phyloP scores from a whole-genome alignment of 768 basidiomycete species.

The Pleurotus salmoneostramineus region DNA sequence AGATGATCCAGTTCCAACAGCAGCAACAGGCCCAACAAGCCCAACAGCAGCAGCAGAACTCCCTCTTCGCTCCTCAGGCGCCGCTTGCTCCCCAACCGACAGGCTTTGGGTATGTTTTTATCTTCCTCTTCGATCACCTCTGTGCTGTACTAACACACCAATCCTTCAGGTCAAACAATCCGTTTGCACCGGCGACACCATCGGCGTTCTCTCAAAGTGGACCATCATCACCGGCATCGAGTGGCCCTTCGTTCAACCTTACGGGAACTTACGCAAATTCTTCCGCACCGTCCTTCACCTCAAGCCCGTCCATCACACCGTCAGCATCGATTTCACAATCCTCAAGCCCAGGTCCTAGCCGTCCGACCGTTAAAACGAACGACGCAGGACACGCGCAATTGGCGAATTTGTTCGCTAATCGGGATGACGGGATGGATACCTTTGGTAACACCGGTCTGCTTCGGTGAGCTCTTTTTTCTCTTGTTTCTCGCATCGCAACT shows the following conservation, averaged over 20 bases:
- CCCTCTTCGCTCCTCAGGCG: slow-evolving; percentile 41
- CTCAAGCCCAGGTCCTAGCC: slow-evolving; percentile 8
- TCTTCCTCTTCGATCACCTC: background rate
- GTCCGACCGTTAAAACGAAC: slow-evolving; percentile 10
- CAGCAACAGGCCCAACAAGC: slow-evolving; percentile 42
- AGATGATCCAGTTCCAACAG: slow-evolving; percentile 44
- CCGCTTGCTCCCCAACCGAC: slow-evolving; percentile 58
- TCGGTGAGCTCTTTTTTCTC: slow-evolving; percentile 50
- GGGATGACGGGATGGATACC: slow-evolving; percentile 92
- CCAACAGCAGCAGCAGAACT: slow-evolving; percentile 30
- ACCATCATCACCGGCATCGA: slow-evolving; percentile 15
- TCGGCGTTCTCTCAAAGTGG: slow-evolving; percentile 23
- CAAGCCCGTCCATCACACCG: slow-evolving; percentile 37
- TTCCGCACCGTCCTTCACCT: slow-evolving; percentile 39
- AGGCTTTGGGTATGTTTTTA: slow-evolving; percentile 60
- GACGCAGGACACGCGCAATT: slow-evolving; percentile 74
- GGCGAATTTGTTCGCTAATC: slow-evolving; percentile 79
- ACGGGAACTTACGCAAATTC: slow-evolving; percentile 64
- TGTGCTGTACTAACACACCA: too few species aligned
- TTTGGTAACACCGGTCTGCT: slow-evolving; percentile 87
- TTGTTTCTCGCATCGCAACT: background rate
- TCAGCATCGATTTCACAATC: slow-evolving; percentile 19
- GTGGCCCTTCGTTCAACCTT: slow-evolving; percentile 60
- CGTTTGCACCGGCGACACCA: slow-evolving; percentile 65
- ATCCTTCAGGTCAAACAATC: slow-evolving; percentile 81